Conservation (phyloP, 1,139 yeast species). For the Zygosaccharomyces sapae region DNA sequence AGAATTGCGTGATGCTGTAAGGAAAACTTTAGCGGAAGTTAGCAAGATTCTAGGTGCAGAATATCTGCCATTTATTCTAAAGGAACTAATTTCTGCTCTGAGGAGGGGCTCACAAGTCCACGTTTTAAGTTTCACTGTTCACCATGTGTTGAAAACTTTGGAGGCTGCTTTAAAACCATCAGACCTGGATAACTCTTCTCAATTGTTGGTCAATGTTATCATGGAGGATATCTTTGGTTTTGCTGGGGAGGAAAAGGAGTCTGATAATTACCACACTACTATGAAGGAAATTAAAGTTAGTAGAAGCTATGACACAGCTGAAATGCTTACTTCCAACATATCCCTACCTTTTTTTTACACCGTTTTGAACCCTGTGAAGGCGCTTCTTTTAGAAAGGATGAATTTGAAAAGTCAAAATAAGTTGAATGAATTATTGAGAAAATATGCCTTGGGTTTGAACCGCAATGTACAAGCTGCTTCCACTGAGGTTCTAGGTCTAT, state of each 20-base stretch:
- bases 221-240: conserved; percentile 94
- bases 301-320: conserved; percentile 85
- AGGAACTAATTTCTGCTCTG: conserved; percentile 74
- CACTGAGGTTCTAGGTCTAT: conserved; percentile 59
- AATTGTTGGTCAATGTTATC: conserved; percentile 59
- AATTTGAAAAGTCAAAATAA: conserved; percentile 67
- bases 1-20: conserved; percentile 80
- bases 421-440: conserved; percentile 71
- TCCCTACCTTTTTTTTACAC: conserved; percentile 52
- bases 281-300: conserved; percentile 90
- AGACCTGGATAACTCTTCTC: conserved; percentile 68
- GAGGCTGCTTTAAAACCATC: conserved; percentile 52
- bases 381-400: conserved; percentile 59
- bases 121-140: conserved; percentile 84
- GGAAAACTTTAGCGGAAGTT: conserved; percentile 70
- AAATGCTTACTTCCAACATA: conserved; percentile 64
- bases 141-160: conserved; percentile 60
- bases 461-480: conserved; percentile 57
- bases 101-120: conserved; percentile 92
- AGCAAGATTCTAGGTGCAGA: conserved; percentile 63
- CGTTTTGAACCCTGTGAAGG: conserved; percentile 66
- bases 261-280: conserved; percentile 80
- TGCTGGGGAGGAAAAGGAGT: conserved; percentile 92
- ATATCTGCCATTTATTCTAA: conserved; percentile 68
- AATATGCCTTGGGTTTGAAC: conserved; percentile 73